These are phyloP conservation scores for Chaetomium tenue DNA, from an alignment of 495 filamentous ascomycete species.

Conservation along the genomic window DNA sequence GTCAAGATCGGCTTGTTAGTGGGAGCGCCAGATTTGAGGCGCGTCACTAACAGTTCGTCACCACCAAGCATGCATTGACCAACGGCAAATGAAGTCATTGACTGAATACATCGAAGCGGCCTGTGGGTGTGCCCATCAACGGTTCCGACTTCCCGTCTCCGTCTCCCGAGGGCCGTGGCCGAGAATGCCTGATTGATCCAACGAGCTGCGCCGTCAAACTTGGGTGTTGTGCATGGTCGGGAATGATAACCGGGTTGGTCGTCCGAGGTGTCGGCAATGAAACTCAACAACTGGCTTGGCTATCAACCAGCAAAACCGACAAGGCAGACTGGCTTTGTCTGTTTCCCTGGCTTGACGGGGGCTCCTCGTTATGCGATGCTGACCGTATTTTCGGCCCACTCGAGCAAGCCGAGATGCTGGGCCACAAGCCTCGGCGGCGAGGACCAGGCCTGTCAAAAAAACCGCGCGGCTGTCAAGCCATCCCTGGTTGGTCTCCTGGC, in stretches of 20 bases:
- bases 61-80: constrained; percentile 8
- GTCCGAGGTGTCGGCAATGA: background rate
- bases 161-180: background rate
- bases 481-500: background rate
- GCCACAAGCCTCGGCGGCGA: background rate
- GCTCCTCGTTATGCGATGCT: too few relatives aligned
- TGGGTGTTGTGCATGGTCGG: background rate
- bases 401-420: background rate
- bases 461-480: background rate
- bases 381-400: constrained; percentile 1
- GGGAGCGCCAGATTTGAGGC: background rate
- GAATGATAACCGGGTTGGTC: background rate
- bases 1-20: constrained; percentile 17
- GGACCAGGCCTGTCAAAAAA: background rate
- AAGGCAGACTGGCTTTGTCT: too few relatives aligned
- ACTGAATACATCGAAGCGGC: constrained; percentile 4
- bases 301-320: background rate
- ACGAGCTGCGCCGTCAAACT: background rate
- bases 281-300: background rate
- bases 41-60: constrained; percentile 2
- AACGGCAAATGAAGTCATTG: constrained; percentile 21
- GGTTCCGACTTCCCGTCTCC: constrained; percentile 3
- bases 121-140: constrained; percentile 3
- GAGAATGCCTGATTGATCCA: background rate
- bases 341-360: too few relatives aligned